Percentiles rank a stretch among this genome's conserved stretches.
phyloP scores from a whole-genome alignment of 2,329 filamentous ascomycete genomes.

The Talaromyces sp. region DNA sequence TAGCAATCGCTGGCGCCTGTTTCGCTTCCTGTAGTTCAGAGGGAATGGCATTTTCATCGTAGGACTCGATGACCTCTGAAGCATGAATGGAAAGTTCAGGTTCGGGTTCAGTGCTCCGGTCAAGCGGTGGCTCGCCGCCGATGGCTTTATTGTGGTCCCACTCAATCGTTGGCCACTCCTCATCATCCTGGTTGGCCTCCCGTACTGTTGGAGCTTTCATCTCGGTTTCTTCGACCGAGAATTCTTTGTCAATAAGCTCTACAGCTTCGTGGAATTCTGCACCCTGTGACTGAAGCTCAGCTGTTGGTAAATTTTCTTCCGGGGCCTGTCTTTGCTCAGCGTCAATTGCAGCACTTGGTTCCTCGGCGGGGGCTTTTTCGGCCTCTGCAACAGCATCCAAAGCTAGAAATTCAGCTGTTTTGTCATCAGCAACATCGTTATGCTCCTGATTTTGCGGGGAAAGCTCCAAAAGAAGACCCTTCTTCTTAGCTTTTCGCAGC shows the following conservation, averaged over 20 bases:
- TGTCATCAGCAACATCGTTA: not conserved
- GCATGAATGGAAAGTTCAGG: conserved; percentile 23
- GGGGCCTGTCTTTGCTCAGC: not conserved
- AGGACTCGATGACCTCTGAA: conserved; percentile 30
- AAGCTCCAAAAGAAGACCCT: not conserved
- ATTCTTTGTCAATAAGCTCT: conserved; percentile 9
- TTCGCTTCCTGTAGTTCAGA: conserved; percentile 23
- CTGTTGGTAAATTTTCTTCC: not conserved
- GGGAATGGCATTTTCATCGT: conserved; percentile 30
- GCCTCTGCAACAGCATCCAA: not conserved
- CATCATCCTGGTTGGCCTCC: conserved; percentile 28
- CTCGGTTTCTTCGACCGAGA: conserved; percentile 8
- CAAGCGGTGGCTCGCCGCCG: conserved; percentile 24
- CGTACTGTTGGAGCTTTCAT: not conserved
- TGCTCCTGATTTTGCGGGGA: no score
- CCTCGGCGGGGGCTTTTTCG: not conserved
- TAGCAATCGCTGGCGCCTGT: conserved; percentile 7
- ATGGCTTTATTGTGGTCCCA: conserved; percentile 36
- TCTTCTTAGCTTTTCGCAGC: conserved; percentile 27
- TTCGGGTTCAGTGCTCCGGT: conserved; percentile 27
- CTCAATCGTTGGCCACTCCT: conserved; percentile 42
- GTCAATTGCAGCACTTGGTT: not conserved
- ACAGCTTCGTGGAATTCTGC: conserved; percentile 3
- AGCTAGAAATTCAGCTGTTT: not conserved
- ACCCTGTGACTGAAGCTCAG: conserved; percentile 3